Percentiles rank a stretch among this genome's conserved stretches.
Evolutionary conservation across 345 rosid species (phyloP).

Genomic region (Capsella bursapastoris): DNA sequence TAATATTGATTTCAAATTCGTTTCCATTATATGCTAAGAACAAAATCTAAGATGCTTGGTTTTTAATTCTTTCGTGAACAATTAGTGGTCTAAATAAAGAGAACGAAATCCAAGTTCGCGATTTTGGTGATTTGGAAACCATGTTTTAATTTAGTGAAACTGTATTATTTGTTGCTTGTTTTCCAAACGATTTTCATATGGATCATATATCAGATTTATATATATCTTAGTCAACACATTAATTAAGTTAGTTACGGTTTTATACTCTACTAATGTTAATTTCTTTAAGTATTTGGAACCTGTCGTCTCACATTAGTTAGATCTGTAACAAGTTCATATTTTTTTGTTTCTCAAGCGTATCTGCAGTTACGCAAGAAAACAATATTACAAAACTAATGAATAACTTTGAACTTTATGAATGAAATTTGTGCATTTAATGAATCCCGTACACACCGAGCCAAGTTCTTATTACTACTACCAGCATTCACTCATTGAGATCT

Average conservation of each 20-base stretch:
- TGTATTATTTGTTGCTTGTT: constrained; percentile 5
- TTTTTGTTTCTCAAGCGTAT: not conserved
- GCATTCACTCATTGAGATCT: constrained; percentile 32
- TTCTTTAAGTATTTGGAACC: not conserved
- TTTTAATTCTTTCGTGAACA: constrained; percentile 32
- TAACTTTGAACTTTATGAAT: not conserved
- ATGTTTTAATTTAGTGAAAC: not conserved
- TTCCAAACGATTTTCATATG: constrained; percentile 12
- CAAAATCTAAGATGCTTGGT: constrained; percentile 40
- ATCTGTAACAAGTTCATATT: not conserved
- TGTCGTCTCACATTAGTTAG: not conserved
- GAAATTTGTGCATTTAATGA: constrained; percentile 10
- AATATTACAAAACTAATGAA: not conserved
- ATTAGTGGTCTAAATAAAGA: constrained; percentile 30
- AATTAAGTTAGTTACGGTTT: not conserved
- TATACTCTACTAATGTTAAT: not conserved
- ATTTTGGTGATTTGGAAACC: constrained; percentile 33
- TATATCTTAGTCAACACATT: not conserved
- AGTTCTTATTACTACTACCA: not conserved
- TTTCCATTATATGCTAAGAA: constrained; percentile 38
- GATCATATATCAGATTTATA: not conserved
- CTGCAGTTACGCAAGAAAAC: not conserved
- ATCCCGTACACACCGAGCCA: constrained; percentile 37
- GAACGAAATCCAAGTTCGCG: constrained; percentile 39
- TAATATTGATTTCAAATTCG: not conserved